phyloP scores from a whole-genome alignment of 345 rosid species.

The Populus ilicifolia region DNA sequence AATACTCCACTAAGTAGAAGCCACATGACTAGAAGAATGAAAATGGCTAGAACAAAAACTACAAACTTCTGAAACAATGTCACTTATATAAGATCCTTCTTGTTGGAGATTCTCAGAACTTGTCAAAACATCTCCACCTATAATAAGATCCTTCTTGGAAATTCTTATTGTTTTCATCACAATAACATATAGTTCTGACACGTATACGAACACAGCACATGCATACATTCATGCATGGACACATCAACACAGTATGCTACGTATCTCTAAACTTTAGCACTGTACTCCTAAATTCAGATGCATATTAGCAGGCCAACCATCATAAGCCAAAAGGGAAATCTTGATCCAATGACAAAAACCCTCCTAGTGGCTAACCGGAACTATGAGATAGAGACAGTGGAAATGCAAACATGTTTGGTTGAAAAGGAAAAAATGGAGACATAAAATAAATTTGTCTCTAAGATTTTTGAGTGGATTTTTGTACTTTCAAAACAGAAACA shows the following conservation, averaged over 20 bases:
- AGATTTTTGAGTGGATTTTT: no score
- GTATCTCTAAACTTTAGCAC: not conserved
- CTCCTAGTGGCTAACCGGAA: not conserved
- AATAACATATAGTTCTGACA: not conserved
- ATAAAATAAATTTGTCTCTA: no score
- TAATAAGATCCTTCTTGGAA: not conserved
- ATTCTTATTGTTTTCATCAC: not conserved
- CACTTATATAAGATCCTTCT: not conserved
- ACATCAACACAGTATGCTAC: not conserved
- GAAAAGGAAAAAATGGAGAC: no score
- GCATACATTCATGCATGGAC: not conserved
- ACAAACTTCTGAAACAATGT: not conserved
- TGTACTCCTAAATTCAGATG: not conserved
- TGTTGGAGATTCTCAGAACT: not conserved
- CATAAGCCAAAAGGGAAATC: not conserved
- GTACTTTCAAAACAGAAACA: no score
- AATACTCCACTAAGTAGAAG: not conserved
- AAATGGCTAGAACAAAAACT: not conserved
- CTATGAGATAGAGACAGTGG: no score
- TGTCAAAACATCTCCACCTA: not conserved
- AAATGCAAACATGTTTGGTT: no score
- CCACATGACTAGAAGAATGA: not conserved
- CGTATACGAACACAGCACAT: not conserved
- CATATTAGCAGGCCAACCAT: not conserved
- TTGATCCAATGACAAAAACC: not conserved